Conservation (phyloP, 805 yeast genomes). For the Metschnikowia continentalis region DNA sequence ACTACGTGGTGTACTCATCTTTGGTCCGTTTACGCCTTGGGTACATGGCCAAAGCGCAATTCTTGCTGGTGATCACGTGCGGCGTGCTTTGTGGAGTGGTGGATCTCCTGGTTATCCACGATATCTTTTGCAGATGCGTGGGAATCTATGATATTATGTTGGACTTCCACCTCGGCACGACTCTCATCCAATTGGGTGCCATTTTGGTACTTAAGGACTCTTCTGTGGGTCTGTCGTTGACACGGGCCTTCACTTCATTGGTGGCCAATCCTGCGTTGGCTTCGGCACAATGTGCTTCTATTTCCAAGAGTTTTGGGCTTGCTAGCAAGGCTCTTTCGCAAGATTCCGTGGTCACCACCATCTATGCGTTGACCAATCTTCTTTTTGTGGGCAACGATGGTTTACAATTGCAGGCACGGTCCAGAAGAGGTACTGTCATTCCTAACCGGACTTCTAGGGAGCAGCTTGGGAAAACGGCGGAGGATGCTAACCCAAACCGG, state of each 20-base stretch:
- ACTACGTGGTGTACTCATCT: constrained; percentile 51
- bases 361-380: constrained; percentile 77
- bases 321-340: constrained; percentile 69
- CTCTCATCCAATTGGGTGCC: constrained; percentile 54
- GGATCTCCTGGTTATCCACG: constrained; percentile 39
- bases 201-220: constrained; percentile 44
- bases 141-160: constrained; percentile 50
- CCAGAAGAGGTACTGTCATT: constrained; percentile 29
- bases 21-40: constrained; percentile 46
- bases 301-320: constrained; percentile 57
- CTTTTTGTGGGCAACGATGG: constrained; percentile 52
- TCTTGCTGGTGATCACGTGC: constrained; percentile 58
- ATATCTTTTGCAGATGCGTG: constrained; percentile 48
- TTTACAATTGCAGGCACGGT: constrained; percentile 24
- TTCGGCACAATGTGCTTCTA: constrained; percentile 43
- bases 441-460: constrained; percentile 14
- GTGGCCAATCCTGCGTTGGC: constrained; percentile 53
- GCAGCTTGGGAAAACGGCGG: constrained; percentile 1
- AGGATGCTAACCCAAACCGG: constrained; percentile 7
- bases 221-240: constrained; percentile 33
- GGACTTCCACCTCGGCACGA: constrained; percentile 48
- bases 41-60: constrained; percentile 49
- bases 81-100: constrained; percentile 47
- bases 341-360: constrained; percentile 76
- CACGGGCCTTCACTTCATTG: constrained; percentile 47